phyloP scores from a whole-genome alignment of 1,139 yeast genomes.

The Sporopachydermia cereana region DNA sequence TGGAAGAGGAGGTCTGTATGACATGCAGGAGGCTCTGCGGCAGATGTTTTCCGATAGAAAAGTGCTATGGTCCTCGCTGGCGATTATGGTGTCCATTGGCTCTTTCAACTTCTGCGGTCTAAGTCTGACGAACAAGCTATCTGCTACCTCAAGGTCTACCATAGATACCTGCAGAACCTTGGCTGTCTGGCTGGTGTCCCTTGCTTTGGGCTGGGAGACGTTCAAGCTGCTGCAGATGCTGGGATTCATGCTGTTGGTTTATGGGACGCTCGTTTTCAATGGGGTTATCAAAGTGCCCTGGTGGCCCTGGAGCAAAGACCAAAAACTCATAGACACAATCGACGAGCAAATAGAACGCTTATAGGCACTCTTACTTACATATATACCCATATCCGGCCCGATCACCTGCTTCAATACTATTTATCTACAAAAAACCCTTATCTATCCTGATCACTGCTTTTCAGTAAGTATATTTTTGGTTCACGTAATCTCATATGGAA shows the following conservation, averaged over 20 bases:
- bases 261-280: slow-evolving; percentile 67
- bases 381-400: too few species aligned
- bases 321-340: slow-evolving; percentile 24
- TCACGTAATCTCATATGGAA: too few species aligned
- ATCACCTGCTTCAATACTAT: too few species aligned
- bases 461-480: too few species aligned
- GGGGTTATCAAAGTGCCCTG: slow-evolving; percentile 45
- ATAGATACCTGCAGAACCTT: slow-evolving; percentile 71
- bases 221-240: slow-evolving; percentile 48
- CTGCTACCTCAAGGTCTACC: slow-evolving; percentile 74
- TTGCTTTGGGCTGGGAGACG: slow-evolving; percentile 67
- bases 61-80: slow-evolving; percentile 42
- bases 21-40: slow-evolving; percentile 37
- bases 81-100: slow-evolving; percentile 65
- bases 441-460: too few species aligned
- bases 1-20: slow-evolving; percentile 40
- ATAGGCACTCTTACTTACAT: too few species aligned
- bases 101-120: slow-evolving; percentile 67
- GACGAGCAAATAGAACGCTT: slow-evolving; percentile 30
- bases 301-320: slow-evolving; percentile 28
- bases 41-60: slow-evolving; percentile 35
- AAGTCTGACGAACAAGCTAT: slow-evolving; percentile 49
- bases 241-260: slow-evolving; percentile 55
- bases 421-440: too few species aligned
- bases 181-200: slow-evolving; percentile 67